A percentile compares a stretch with the other conserved stretches of the same genome.
Evolutionary conservation across 805 yeast species (phyloP).

Genomic region (Hanseniaspora jakobsenii): DNA sequence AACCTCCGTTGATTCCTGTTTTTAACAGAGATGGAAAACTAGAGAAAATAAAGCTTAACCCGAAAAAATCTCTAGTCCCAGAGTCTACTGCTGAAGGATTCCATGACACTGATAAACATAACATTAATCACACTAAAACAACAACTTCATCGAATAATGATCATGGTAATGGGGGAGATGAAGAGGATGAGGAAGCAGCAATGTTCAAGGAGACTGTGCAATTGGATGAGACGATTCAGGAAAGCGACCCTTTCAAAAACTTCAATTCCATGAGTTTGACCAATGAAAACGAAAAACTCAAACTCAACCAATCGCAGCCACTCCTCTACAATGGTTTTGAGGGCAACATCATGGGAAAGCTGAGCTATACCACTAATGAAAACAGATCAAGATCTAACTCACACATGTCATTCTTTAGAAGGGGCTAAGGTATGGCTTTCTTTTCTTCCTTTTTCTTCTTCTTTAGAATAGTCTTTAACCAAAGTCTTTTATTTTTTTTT

Average conservation of each 20-base stretch:
- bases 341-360: conserved; percentile 28
- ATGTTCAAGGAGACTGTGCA: conserved; percentile 29
- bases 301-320: conserved; percentile 32
- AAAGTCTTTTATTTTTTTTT: not conserved
- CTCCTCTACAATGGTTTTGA: conserved; percentile 31
- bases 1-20: conserved; percentile 92
- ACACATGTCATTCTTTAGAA: conserved; percentile 24
- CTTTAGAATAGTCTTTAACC: no score
- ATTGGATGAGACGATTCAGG: conserved; percentile 29
- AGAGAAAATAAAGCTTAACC: conserved; percentile 23
- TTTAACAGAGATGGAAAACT: conserved; percentile 46
- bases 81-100: not conserved
- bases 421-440: no score
- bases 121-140: conserved; percentile 21
- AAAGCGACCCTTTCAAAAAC: conserved; percentile 66
- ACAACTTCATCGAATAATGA: conserved; percentile 19
- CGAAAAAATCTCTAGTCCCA: no score
- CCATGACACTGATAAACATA: conserved; percentile 17
- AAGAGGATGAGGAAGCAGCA: conserved; percentile 21
- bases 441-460: no score
- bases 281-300: conserved; percentile 46
- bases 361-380: conserved; percentile 32
- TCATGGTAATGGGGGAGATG: conserved; percentile 19
- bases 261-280: conserved; percentile 80
- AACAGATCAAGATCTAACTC: conserved; percentile 33